These are phyloP conservation scores for Sporothrix sp. DNA, from an alignment of 2,329 filamentous ascomycete genomes.

Conservation along the genomic window DNA sequence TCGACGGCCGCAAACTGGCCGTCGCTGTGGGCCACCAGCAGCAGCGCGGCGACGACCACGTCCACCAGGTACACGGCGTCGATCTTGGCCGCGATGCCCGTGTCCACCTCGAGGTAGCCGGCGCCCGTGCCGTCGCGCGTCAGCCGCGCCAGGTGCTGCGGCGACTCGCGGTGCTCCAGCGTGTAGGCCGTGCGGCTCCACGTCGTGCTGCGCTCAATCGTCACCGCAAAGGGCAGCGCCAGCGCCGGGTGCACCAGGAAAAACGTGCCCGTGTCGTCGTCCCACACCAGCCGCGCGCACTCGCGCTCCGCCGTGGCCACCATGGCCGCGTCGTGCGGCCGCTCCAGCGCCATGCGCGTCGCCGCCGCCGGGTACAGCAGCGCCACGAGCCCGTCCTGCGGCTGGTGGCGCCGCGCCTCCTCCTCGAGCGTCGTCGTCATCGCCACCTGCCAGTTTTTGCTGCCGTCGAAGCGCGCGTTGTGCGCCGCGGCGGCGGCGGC, in stretches of 20 bases:
- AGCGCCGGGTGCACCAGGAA: slow-evolving; percentile 56
- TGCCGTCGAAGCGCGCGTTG: slow-evolving; percentile 29
- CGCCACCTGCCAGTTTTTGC: slow-evolving; percentile 48
- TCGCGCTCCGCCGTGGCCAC: slow-evolving; percentile 57
- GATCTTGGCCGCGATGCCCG: slow-evolving; percentile 47
- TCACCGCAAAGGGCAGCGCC: slow-evolving; percentile 53
- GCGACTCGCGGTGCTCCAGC: slow-evolving; percentile 54
- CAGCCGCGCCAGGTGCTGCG: slow-evolving; percentile 49
- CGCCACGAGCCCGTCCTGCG: slow-evolving; percentile 55
- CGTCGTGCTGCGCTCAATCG: slow-evolving; percentile 46
- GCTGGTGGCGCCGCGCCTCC: slow-evolving; percentile 40
- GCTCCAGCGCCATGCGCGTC: slow-evolving; percentile 52
- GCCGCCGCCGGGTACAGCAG: slow-evolving; percentile 58
- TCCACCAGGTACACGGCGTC: slow-evolving; percentile 54
- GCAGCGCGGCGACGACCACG: slow-evolving; percentile 49
- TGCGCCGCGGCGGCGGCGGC: background rate
- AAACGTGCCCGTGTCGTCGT: slow-evolving; percentile 48
- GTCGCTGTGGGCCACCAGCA: slow-evolving; percentile 50
- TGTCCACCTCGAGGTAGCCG: slow-evolving; percentile 54
- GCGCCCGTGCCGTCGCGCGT: slow-evolving; percentile 50
- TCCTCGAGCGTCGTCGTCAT: slow-evolving; percentile 50
- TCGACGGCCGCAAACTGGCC: slow-evolving; percentile 42
- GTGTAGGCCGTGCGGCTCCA: slow-evolving; percentile 55
- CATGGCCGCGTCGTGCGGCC: slow-evolving; percentile 48
- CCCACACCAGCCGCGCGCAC: slow-evolving; percentile 63